These are phyloP conservation scores for Eutypa lata DNA, from an alignment of 2,329 filamentous ascomycete genomes.

Conservation along the genomic window DNA sequence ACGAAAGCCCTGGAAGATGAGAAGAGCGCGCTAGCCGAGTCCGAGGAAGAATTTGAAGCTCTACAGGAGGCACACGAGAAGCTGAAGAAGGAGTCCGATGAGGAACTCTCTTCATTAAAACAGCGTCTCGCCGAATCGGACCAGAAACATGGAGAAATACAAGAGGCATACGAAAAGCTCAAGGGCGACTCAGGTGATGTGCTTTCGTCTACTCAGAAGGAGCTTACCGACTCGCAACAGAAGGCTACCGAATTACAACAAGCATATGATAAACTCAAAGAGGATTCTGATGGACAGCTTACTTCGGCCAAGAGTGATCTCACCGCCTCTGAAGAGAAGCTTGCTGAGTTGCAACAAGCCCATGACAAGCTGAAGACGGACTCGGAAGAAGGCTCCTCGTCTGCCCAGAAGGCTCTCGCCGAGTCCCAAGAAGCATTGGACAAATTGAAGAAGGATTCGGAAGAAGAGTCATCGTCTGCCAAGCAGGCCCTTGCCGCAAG, in stretches of 20 bases:
- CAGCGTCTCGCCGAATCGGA: slow-evolving; percentile 1
- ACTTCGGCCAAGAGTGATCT: slow-evolving; percentile 5
- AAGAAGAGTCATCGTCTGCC: slow-evolving; percentile 1
- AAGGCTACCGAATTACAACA: slow-evolving; percentile 18
- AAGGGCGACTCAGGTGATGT: slow-evolving; percentile 31
- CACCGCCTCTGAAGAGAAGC: slow-evolving; percentile 3
- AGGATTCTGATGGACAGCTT: not conserved
- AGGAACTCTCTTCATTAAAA: slow-evolving; percentile 1
- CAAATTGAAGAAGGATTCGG: not conserved
- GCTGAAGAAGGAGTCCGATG: not conserved
- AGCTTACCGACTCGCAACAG: slow-evolving; percentile 16
- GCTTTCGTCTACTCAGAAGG: slow-evolving; percentile 26
- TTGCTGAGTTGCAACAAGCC: slow-evolving; percentile 9
- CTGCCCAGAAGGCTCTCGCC: slow-evolving; percentile 15
- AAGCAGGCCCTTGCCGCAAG: slow-evolving; percentile 5
- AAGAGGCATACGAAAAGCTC: slow-evolving; percentile 17
- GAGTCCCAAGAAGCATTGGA: not conserved
- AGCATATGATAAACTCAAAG: not conserved
- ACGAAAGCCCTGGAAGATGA: slow-evolving; percentile 20
- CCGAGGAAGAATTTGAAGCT: slow-evolving; percentile 14
- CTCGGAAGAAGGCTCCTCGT: slow-evolving; percentile 24
- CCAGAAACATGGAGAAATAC: slow-evolving; percentile 2
- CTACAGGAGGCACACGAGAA: slow-evolving; percentile 7
- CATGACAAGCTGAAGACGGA: slow-evolving; percentile 29
- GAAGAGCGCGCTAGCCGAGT: slow-evolving; percentile 15